Evolutionary conservation across 1,284 basidiomycete species (phyloP), one percentile per base, ranked within the genome.

Genomic region (Tilletia indica): DNA sequence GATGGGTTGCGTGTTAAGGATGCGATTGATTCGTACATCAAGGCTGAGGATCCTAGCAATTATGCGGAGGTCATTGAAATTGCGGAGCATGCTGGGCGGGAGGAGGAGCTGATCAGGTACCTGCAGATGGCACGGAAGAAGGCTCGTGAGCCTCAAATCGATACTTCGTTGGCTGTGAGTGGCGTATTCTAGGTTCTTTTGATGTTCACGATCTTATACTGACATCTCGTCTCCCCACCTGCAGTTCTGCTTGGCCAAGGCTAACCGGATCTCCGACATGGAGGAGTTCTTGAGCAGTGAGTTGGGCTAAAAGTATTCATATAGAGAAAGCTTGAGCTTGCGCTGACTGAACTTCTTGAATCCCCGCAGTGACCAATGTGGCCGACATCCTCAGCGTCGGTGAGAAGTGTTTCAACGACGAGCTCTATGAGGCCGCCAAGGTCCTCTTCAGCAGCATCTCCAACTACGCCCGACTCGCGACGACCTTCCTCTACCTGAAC

Each of bases 121-220:
- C 88, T 99, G 34, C 97, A 99, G 86, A 99, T 99, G 97, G 94
- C 97, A n/a, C 91, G 97, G 85, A 99, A 97, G 88, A 91, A 92
- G 70, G 89, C 97, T 31, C 91, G 97, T 68, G 97, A 99, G 86
- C 97, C 97, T 68, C 94, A 91, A 87, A 96, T 99, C 81, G 97
- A 99, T 85, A 99, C 97, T 38, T 64, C 61, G 9, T 34, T 64
- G 61, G 61, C 61, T n/a, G 61, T 64, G 5, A 64, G 61, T 64
- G 8, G 42, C 0, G 42, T n/a, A 3, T 8, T 45, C 34, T 97
- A 31, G 94, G 97, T 83, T 19, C 61, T 39, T 39, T 38, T 21
- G 31, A 38, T 36, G 58, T 3, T 2, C 4, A 3, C 12, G 6
- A 8, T 54, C 4, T 2, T 25, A 16, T 38, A 39, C 61, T 64